Conservation (phyloP, 805 yeast genomes). For the Kuraishia hungarica region DNA sequence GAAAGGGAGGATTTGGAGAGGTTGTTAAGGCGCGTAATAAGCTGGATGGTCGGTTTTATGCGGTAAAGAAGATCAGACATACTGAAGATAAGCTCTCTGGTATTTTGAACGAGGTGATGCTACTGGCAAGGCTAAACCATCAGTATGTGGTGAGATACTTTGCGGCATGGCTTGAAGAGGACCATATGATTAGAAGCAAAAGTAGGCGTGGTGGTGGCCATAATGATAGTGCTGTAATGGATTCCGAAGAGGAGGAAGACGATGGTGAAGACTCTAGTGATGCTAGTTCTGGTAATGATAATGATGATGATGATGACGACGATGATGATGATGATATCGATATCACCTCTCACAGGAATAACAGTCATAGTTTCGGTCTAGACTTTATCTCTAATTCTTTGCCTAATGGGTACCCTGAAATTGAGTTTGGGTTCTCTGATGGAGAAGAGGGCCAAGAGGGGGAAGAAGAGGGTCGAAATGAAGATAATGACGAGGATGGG, state of each 20-base stretch:
- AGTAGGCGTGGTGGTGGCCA: neutral
- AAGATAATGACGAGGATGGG: conserved; percentile 20
- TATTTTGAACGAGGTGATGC: conserved; percentile 83
- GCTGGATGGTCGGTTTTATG: conserved; percentile 91
- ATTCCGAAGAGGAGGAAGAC: conserved; percentile 17
- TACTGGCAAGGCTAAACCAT: conserved; percentile 85
- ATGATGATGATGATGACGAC: conserved; percentile 21
- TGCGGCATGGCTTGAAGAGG: conserved; percentile 95
- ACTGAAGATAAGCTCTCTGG: conserved; percentile 70
- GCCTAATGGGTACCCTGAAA: conserved; percentile 38
- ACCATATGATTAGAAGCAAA: conserved; percentile 13
- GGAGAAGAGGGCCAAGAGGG: conserved; percentile 12
- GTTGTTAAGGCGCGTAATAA: conserved; percentile 95
- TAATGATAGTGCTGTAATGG: conserved; percentile 4
- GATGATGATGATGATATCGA: conserved; percentile 9
- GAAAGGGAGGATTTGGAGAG: conserved; percentile 96
- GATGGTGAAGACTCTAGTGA: conserved; percentile 16
- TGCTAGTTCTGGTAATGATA: too few species aligned
- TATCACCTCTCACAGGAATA: conserved; percentile 16
- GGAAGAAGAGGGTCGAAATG: conserved; percentile 14
- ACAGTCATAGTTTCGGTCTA: conserved; percentile 28
- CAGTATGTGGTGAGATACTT: conserved; percentile 94
- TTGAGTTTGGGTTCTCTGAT: conserved; percentile 39
- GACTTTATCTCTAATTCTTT: conserved; percentile 66
- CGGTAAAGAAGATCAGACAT: conserved; percentile 86